Base-by-base conservation (phyloP, 805 yeast genomes). In the Tetrapisispora phaffii region DNA sequence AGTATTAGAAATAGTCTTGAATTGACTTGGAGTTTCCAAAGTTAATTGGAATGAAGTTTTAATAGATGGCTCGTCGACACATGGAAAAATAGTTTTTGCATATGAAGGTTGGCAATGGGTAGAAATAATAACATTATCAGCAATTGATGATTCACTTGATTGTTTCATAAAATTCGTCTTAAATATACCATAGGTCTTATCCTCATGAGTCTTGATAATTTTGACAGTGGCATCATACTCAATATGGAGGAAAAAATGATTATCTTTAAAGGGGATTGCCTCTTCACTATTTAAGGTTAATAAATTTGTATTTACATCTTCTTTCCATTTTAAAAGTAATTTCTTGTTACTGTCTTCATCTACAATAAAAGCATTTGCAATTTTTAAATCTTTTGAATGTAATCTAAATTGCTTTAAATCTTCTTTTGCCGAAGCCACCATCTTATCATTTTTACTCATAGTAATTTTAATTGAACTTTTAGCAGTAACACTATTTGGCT, bases 31-130 rank as follows among this genome's bases (percentile, higher is more conserved):
- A 0, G 82, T 72, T n/a, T 62, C 71, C 22, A 83, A 59, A 2
- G 73, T 55, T 26, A 85, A 61, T 46, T 71, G 59, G 46, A 79
- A 69, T 1, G 74, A 68, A 4, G 77, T 70, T 55, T 80, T 82
- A 28, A 65, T 60, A n/a, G 66, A 54, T 7, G 79, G 70, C 53
- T 82, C 88, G 59, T 84, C 93, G 12, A 83, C 55, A 53, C 82
- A 76, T 2, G 94, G 94, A 54, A 79, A 79, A 12, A 84, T 73
- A 40, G 58, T 56, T 51, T 82, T 69, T 4, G 87, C 81, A 50
- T 72, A 80, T 16, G 71, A 69, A 0, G 93, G 88, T 57, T 83
- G 89, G 36, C 78, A 71, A 55, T 85, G 93, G 1, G 93, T 81
- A 0, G 88, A 79, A 28, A 83, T 56, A 12, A 82, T 64, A 46